phyloP scores from a whole-genome alignment of 768 basidiomycete species.

The Hirschioporus abietinus region DNA sequence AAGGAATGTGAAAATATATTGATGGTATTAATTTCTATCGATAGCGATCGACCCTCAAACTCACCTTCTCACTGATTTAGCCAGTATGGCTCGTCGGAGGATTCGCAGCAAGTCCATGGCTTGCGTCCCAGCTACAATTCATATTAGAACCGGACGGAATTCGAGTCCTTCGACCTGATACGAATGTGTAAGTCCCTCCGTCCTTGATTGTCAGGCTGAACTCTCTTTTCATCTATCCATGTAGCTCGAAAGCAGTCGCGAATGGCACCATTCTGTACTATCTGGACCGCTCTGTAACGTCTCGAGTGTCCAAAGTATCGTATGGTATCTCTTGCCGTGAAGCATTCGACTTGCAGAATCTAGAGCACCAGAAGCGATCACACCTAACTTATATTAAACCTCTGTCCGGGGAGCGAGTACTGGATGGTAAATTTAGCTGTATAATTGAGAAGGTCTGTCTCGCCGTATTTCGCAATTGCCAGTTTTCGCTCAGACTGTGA shows the following conservation, averaged over 20 bases:
- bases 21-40: constrained; percentile 19
- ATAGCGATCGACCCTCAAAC: not conserved
- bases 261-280: constrained; percentile 41
- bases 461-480: not conserved
- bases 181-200: constrained; percentile 40
- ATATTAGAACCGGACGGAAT: constrained; percentile 34
- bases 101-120: constrained; percentile 45
- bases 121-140: constrained; percentile 37
- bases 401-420: not conserved
- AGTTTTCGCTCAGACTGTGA: not conserved
- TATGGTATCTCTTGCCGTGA: constrained; percentile 40
- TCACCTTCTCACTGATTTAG: constrained; percentile 12
- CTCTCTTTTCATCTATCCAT: no score
- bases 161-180: constrained; percentile 44
- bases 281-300: constrained; percentile 43
- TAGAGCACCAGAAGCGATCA: not conserved
- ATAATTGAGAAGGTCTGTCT: not conserved
- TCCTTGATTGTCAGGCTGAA: not conserved
- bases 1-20: constrained; percentile 26
- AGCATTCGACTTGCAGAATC: constrained; percentile 25
- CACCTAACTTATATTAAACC: not conserved
- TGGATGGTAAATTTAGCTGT: not conserved
- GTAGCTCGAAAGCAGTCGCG: constrained; percentile 44
- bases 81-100: constrained; percentile 49
- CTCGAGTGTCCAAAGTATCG: constrained; percentile 41